Evolutionary conservation across 2,329 filamentous ascomycete genomes (phyloP).

Genomic region (Penicillium vulpinum): DNA sequence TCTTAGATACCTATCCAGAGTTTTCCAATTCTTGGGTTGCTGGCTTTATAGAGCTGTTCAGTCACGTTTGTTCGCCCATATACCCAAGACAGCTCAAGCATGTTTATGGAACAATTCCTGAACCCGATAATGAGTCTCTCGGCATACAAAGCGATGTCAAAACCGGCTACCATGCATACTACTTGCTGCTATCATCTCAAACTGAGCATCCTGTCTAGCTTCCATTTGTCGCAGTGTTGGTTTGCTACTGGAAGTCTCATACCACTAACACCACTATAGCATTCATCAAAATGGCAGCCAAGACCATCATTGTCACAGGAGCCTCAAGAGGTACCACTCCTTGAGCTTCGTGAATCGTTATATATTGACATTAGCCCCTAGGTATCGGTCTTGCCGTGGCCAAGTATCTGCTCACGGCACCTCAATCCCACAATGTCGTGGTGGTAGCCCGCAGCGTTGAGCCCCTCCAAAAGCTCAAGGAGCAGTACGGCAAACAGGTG

Average conservation of each 20-base stretch:
- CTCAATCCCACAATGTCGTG: constrained; percentile 56
- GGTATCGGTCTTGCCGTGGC: constrained; percentile 64
- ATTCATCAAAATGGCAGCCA: constrained; percentile 50
- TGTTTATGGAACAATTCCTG: neutral
- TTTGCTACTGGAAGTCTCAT: neutral
- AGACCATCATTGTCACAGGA: constrained; percentile 70
- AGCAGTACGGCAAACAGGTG: constrained; percentile 56
- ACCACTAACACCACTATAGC: constrained; percentile 9
- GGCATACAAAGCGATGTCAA: neutral
- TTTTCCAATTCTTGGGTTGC: neutral
- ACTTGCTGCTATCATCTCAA: neutral
- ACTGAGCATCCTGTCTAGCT: too few species aligned
- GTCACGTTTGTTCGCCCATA: neutral
- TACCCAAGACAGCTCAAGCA: neutral
- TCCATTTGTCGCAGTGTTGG: neutral
- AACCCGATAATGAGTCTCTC: neutral
- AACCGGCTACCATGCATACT: neutral
- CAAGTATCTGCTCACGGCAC: constrained; percentile 57
- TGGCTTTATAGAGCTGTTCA: neutral
- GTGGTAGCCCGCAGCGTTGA: constrained; percentile 57
- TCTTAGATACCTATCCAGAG: too few species aligned
- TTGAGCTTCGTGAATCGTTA: neutral
- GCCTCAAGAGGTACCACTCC: constrained; percentile 57
- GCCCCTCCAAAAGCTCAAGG: constrained; percentile 55
- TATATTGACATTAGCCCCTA: constrained; percentile 25